Evolutionary conservation across 441 rosid species (phyloP).

Genomic region (Mallotus japonicus): DNA sequence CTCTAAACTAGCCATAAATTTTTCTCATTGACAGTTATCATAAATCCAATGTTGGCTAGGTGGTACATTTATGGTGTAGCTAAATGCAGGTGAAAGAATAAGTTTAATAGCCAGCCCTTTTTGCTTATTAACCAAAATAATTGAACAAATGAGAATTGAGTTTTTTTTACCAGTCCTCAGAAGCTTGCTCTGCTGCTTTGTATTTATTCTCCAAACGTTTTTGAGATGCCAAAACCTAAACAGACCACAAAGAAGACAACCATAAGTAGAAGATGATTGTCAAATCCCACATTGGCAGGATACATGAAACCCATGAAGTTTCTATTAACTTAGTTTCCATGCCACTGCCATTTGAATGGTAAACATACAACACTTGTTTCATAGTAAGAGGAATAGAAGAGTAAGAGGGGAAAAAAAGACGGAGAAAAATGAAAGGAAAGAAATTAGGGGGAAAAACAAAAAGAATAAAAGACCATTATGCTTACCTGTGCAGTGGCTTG

Average conservation of each 20-base stretch:
- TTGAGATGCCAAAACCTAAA: constrained; percentile 92
- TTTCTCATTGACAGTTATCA: neutral
- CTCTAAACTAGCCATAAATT: neutral
- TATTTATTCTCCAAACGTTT: constrained; percentile 88
- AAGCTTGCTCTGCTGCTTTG: constrained; percentile 84
- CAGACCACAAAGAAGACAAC: neutral
- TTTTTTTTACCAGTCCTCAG: constrained; percentile 74
- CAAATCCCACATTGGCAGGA: neutral
- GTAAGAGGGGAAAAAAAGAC: neutral
- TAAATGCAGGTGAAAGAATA: neutral
- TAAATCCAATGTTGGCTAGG: neutral
- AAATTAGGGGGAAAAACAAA: neutral
- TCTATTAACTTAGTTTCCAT: neutral
- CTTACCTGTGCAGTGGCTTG: constrained; percentile 97
- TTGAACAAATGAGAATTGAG: neutral
- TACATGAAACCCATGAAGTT: neutral
- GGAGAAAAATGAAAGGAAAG: neutral
- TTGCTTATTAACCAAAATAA: neutral
- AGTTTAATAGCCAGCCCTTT: neutral
- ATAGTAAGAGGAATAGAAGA: neutral
- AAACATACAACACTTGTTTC: neutral
- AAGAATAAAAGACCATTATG: constrained; percentile 13
- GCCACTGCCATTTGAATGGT: neutral
- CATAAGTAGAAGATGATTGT: neutral
- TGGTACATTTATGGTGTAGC: neutral